These are phyloP conservation scores for Solanum dulcamara DNA, from an alignment of 257 asterid genomes.

Conservation along the genomic window DNA sequence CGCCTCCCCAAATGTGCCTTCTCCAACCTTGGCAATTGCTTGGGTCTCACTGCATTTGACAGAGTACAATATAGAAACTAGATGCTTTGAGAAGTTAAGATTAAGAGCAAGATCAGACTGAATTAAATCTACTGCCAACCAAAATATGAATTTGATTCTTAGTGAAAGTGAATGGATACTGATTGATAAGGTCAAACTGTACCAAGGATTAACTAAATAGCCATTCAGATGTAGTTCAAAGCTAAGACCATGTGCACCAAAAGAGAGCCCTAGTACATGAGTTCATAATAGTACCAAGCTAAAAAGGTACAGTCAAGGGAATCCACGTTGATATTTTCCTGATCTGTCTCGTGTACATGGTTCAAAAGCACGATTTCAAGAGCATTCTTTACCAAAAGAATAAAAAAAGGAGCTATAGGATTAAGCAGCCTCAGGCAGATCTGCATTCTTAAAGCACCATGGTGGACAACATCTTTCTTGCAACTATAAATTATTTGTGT, in stretches of 20 bases:
- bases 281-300: not conserved
- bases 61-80: conserved; percentile 1
- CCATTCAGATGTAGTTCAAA: not conserved
- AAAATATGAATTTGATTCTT: not conserved
- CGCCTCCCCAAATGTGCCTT: conserved; percentile 98
- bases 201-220: not conserved
- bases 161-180: not conserved
- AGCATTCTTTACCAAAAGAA: not conserved
- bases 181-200: not conserved
- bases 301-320: not conserved
- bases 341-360: not conserved
- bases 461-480: not conserved
- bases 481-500: not conserved
- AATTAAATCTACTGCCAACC: not conserved
- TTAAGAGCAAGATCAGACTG: not conserved
- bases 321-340: not conserved
- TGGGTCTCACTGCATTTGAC: conserved; percentile 40
- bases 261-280: not conserved
- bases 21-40: conserved; percentile 65
- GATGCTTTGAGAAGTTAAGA: not conserved
- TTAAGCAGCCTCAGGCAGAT: not conserved
- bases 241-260: not conserved
- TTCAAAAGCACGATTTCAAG: not conserved
- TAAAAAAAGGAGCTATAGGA: not conserved
- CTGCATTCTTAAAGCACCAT: not conserved